Conservation (phyloP, 768 basidiomycete species). For the Termitomyces sp. region DNA sequence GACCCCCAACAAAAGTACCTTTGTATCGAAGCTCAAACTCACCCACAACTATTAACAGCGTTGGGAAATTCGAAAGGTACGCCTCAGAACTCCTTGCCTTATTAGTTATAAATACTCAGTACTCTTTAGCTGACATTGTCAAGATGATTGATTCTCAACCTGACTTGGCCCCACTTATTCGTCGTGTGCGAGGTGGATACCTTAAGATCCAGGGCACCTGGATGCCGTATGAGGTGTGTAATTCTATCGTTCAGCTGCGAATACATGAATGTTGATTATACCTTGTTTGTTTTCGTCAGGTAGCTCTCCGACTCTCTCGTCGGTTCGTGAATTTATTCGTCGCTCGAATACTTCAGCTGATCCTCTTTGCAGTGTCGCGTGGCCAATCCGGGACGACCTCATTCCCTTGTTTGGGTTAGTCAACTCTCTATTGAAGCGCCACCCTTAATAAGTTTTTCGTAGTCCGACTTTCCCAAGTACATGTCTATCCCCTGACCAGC, state of each 20-base stretch:
- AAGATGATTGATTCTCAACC: slow-evolving; percentile 92
- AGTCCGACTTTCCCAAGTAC: slow-evolving; percentile 78
- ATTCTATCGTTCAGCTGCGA: neutral
- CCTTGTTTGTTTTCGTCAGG: slow-evolving; percentile 31
- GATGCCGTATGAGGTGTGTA: slow-evolving; percentile 83
- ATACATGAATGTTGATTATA: neutral
- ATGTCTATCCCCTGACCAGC: slow-evolving; percentile 79
- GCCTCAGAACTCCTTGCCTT: slow-evolving; percentile 1
- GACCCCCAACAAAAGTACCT: neutral
- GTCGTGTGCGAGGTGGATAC: slow-evolving; percentile 82
- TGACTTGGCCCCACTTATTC: slow-evolving; percentile 75
- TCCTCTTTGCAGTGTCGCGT: slow-evolving; percentile 61
- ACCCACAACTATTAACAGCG: slow-evolving; percentile 33
- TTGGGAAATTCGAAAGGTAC: slow-evolving; percentile 86
- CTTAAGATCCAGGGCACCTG: slow-evolving; percentile 92
- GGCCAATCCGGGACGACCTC: slow-evolving; percentile 81
- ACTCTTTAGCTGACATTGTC: slow-evolving; percentile 72
- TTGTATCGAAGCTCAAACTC: slow-evolving; percentile 11
- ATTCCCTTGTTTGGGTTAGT: slow-evolving; percentile 83
- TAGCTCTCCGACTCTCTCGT: slow-evolving; percentile 73
- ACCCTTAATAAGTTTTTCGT: neutral
- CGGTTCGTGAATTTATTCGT: slow-evolving; percentile 44
- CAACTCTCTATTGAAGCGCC: neutral
- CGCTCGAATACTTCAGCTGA: slow-evolving; percentile 7
- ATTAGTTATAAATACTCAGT: slow-evolving; percentile 9